Base-by-base conservation (phyloP, 768 basidiomycete species). In the Lanmaoa pseudosensibilis region DNA sequence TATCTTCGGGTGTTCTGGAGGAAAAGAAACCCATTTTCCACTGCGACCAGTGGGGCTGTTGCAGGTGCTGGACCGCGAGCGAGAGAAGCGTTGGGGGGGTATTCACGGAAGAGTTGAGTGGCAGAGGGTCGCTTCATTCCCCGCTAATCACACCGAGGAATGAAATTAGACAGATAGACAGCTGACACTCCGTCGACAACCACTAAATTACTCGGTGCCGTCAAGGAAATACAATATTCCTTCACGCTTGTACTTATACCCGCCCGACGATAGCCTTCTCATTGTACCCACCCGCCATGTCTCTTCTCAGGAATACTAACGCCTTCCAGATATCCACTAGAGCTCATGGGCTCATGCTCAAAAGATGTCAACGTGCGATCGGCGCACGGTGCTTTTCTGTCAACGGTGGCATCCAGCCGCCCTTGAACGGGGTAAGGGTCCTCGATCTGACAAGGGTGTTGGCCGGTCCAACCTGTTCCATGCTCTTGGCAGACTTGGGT, bases 401-500 rank as follows among this genome's bases (percentile, higher is more conserved):
- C 54, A 39, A 51, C 32, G 40, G 54, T 51, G 88, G 85, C 47
- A 91, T 92, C 25, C 78, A 84, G 1, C 90, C 90, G 0, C 94
- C 94, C 3, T 74, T 98, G 57, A 78, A 81, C 58, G 93, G 91
- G 16, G 76, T 95, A 61, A 84, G 81, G 65, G 81, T 97, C n/a
- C 77, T 98, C 23, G 95, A 98, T 72, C 74, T 97, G 53, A 93
- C 94, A 15, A 82, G 95, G 30, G 89, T 97, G 1, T 76, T 98
- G 47, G 94, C 94, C n/a, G 94, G 92, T 0, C 94, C 94, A 33
- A 88, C 88, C 2, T 84, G 88, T n/a, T 91, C 93, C 2, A 91
- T 95, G 94, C 80, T 96, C 57, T 79, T 97, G n/a, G 94, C 87
- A 8, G 93, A 95, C 74, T 75, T 95, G 36, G 88, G 92, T 2